Evolutionary conservation across 495 filamentous ascomycete species (phyloP).

Genomic region (Gamarada debralockiae): DNA sequence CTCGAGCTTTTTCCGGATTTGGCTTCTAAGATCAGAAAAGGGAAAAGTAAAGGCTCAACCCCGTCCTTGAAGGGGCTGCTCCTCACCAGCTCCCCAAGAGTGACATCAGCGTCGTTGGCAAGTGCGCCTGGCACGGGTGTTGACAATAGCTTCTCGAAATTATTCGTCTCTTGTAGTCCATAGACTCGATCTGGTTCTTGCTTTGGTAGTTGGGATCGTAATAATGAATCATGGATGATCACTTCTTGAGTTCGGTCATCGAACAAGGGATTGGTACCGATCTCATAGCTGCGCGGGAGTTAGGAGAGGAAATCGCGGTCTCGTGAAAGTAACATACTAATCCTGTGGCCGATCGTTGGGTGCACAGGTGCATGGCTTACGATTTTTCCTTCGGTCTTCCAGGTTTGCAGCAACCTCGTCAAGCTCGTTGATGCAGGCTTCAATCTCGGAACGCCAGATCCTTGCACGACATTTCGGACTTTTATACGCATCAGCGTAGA

Average conservation of each 20-base stretch:
- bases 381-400: slow-evolving; percentile 12
- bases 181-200: slow-evolving; percentile 20
- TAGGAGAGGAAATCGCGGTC: too few relatives aligned
- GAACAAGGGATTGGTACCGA: too few relatives aligned
- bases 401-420: slow-evolving; percentile 5
- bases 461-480: slow-evolving; percentile 15
- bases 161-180: slow-evolving; percentile 16
- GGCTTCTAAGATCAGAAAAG: slow-evolving; percentile 12
- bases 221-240: too few relatives aligned
- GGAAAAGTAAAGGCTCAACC: slow-evolving; percentile 9
- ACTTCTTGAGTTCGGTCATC: too few relatives aligned
- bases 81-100: too few relatives aligned
- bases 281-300: too few relatives aligned
- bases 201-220: slow-evolving; percentile 15
- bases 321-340: slow-evolving; percentile 8
- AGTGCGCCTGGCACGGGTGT: slow-evolving; percentile 1
- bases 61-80: slow-evolving; percentile 14
- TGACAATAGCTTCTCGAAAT: slow-evolving; percentile 12
- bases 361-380: slow-evolving; percentile 14
- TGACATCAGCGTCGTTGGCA: slow-evolving; percentile 1
- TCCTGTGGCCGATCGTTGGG: slow-evolving; percentile 10
- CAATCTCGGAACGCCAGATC: slow-evolving; percentile 18
- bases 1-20: slow-evolving; percentile 4
- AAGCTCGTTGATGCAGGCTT: slow-evolving; percentile 9
- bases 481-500: slow-evolving; percentile 3